Evolutionary conservation across 768 basidiomycete species (phyloP).

Genomic region (Lactarius psammicola): DNA sequence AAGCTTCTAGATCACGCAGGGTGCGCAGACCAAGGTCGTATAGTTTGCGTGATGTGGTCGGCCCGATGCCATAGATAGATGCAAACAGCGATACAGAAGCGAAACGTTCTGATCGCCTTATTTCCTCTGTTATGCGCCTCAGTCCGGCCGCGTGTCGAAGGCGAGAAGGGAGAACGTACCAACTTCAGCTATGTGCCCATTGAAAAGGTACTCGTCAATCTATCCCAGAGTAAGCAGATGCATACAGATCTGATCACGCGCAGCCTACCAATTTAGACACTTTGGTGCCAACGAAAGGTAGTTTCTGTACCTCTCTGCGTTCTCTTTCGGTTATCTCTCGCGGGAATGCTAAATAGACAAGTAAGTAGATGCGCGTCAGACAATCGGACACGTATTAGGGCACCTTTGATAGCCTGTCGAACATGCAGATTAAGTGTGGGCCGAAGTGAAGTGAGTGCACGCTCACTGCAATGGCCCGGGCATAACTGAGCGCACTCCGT

Average conservation of each 20-base stretch:
- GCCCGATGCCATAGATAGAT: conserved; percentile 71
- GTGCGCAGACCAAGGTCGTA: conserved; percentile 66
- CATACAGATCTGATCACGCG: background rate
- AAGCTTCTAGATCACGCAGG: conserved; percentile 63
- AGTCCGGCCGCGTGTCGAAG: background rate
- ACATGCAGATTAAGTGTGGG: conserved; percentile 4
- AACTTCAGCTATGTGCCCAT: conserved; percentile 58
- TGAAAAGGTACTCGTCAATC: conserved; percentile 62
- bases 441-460: conserved; percentile 30
- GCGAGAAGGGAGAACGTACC: conserved; percentile 36
- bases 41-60: conserved; percentile 62
- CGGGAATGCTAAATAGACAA: conserved; percentile 35
- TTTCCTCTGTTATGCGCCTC: conserved; percentile 43
- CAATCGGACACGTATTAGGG: conserved; percentile 1
- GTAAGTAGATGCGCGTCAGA: background rate
- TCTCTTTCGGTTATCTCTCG: conserved; percentile 33
- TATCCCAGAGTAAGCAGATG: conserved; percentile 31
- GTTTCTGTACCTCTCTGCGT: conserved; percentile 32
- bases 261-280: conserved; percentile 36
- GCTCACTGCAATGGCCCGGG: conserved; percentile 63
- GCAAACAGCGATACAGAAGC: conserved; percentile 55
- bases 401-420: conserved; percentile 50
- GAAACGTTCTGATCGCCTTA: conserved; percentile 50
- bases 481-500: conserved; percentile 68
- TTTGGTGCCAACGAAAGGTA: conserved; percentile 44